Evolutionary conservation across 495 filamentous ascomycete species (phyloP), one percentile per base, ranked within the genome.

Genomic region (Aspergillus campestris): DNA sequence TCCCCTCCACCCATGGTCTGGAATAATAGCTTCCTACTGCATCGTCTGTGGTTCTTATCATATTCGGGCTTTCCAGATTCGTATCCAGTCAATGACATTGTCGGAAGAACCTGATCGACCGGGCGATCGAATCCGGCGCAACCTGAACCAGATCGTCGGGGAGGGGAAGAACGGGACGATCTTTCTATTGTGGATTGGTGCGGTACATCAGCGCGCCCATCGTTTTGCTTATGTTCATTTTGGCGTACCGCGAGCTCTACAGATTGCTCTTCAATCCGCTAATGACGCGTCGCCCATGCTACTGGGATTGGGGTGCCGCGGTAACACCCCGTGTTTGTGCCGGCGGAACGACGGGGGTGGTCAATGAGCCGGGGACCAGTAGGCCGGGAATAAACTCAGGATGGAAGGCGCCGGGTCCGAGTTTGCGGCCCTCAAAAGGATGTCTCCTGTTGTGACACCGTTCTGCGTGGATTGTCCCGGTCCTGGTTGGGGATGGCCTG

Each of bases 231-330:
- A 59, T 71, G 30, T 68, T 66, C 46, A 63, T 58, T 39, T 67
- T 71, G 45, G 58, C 66, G 13, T 71, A 66, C 43, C 62, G 62
- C 1, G 56, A 63, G 32, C 68, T 71, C 38, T 52, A 64, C 31
- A 58, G 55, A 3, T 43, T 63, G 38, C 60, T 60, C 8, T 59
- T 64, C 45, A 64, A 68, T 40, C 64, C 66, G 8, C 46, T 69
- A 38, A 59, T 61, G 56, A 62, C 31, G 27, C 69, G 11, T 38
- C 65, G 12, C 12, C 55, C 10, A 55, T 63, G 27, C 37, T 65
- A 31, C 33, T 60, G 5, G 67, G 58, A 7, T 52, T 66, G 47
- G 65, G 24, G 32, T 69, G 28, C 67, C 67, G 13, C 50, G 58
- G 31, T 69, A 61, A 35, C 65, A 62, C 38, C 48, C 65, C 45